Evolutionary conservation across 345 rosid genomes (phyloP).

Genomic region (Boechera retrofracta): DNA sequence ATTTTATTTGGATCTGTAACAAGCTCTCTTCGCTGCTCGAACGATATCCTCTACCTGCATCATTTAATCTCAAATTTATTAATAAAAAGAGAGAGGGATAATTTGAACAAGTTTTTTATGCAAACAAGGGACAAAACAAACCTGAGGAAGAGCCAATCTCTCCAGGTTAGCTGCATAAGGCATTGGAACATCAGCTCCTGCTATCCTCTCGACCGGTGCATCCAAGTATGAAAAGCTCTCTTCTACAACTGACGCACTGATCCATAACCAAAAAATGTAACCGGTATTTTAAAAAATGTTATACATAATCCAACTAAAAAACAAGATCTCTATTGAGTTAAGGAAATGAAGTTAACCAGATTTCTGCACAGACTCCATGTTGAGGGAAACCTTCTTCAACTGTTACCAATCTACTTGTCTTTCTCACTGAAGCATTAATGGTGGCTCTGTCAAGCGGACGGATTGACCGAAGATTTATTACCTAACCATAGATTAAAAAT

Average conservation of each 20-base stretch:
- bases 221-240: constrained; percentile 89
- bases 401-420: constrained; percentile 93
- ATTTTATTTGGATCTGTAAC: constrained; percentile 60
- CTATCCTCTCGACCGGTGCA: constrained; percentile 84
- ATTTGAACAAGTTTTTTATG: background rate
- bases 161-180: constrained; percentile 91
- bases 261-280: background rate
- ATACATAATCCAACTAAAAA: background rate
- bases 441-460: constrained; percentile 85
- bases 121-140: constrained; percentile 15
- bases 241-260: constrained; percentile 76
- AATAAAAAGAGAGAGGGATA: background rate
- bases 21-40: constrained; percentile 80
- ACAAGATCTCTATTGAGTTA: background rate
- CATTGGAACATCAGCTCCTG: constrained; percentile 95
- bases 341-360: constrained; percentile 54
- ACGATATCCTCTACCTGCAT: constrained; percentile 75
- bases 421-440: constrained; percentile 88
- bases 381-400: constrained; percentile 97
- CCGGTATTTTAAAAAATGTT: too few relatives aligned
- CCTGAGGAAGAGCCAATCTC: constrained; percentile 94
- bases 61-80: background rate
- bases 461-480: constrained; percentile 84
- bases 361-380: constrained; percentile 95
- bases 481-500: constrained; percentile 44